Percentiles rank a stretch among this genome's conserved stretches.
Evolutionary conservation across 192 early-diverging fungal genomes (phyloP).

Genomic region (Coemansia sp.): DNA sequence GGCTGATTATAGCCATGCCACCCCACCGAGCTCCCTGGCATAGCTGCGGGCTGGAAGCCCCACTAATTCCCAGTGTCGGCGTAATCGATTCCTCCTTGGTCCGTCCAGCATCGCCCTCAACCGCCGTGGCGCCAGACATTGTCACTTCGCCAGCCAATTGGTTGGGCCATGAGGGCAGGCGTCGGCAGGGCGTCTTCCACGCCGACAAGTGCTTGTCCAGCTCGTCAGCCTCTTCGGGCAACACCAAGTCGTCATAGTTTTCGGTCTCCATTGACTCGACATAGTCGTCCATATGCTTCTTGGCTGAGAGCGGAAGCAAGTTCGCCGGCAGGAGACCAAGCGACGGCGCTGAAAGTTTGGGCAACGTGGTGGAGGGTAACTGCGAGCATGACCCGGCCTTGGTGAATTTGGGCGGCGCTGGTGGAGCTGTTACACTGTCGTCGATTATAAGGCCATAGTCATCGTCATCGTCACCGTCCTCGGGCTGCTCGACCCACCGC

Average conservation of each 20-base stretch:
- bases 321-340: conserved; percentile 31
- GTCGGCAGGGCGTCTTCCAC: conserved; percentile 43
- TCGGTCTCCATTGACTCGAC: conserved; percentile 40
- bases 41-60: not conserved
- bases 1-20: not conserved
- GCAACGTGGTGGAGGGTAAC: conserved; percentile 26
- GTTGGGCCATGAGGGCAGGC: conserved; percentile 35
- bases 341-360: conserved; percentile 27
- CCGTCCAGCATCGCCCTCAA: conserved; percentile 20
- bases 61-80: conserved; percentile 4
- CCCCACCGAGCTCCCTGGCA: not conserved
- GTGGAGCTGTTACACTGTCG: conserved; percentile 38
- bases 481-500: conserved; percentile 47
- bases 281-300: conserved; percentile 34
- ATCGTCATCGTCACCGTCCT: conserved; percentile 42
- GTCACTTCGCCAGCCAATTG: conserved; percentile 27
- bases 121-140: conserved; percentile 50
- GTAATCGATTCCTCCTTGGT: not conserved
- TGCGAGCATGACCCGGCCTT: conserved; percentile 47
- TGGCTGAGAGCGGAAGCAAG: conserved; percentile 24
- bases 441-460: conserved; percentile 57
- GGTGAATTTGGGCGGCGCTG: conserved; percentile 32
- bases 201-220: conserved; percentile 43
- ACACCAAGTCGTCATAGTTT: conserved; percentile 53
- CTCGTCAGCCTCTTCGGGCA: conserved; percentile 45